A percentile compares a stretch with the other conserved stretches of the same genome.
Evolutionary conservation across 202 grass and related monocot species (phyloP).

Genomic region (Bolboschoenoplectus hybrid): DNA sequence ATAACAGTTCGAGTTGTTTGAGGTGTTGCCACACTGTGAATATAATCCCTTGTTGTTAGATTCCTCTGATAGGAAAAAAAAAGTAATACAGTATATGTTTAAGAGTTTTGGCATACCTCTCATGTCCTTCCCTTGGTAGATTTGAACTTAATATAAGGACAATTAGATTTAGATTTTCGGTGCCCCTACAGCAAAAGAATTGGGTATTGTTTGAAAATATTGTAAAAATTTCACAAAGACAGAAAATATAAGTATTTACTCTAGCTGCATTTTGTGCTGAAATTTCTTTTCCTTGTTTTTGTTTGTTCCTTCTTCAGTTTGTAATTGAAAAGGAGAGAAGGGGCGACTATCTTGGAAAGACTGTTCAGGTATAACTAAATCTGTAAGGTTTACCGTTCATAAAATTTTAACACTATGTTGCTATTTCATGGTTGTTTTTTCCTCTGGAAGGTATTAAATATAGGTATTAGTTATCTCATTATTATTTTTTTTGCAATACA

Average conservation of each 20-base stretch:
- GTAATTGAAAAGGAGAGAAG: constrained; percentile 97
- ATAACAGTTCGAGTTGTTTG: neutral
- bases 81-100: neutral
- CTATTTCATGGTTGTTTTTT: neutral
- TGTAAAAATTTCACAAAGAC: neutral
- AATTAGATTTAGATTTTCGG: neutral
- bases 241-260: constrained; percentile 2
- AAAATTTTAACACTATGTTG: constrained; percentile 13
- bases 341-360: constrained; percentile 96
- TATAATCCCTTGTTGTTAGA: neutral
- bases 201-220: neutral
- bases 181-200: neutral
- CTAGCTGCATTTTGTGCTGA: neutral
- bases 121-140: neutral
- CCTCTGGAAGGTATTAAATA: neutral
- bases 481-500: constrained; percentile 2
- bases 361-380: constrained; percentile 72
- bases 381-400: constrained; percentile 11
- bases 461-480: neutral
- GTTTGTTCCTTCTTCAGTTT: constrained; percentile 54
- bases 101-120: neutral
- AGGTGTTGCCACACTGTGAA: neutral
- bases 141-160: neutral
- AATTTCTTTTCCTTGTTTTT: constrained; percentile 7
- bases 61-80: neutral